Evolutionary conservation across 2,329 filamentous ascomycete species (phyloP).

Genomic region (Clarireedia homoeocarpa): DNA sequence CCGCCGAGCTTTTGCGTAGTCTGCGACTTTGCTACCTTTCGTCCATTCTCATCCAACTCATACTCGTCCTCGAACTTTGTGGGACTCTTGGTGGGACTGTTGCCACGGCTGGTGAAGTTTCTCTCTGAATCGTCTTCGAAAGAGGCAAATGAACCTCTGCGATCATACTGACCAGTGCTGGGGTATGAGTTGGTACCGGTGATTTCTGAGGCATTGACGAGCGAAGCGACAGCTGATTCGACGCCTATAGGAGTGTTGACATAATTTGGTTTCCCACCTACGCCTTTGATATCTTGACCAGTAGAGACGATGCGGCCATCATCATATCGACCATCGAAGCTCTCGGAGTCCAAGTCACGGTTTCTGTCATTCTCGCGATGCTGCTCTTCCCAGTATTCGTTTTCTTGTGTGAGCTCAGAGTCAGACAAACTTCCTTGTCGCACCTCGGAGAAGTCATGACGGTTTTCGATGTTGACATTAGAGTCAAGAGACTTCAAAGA

Average conservation of each 20-base stretch:
- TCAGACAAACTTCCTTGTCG: constrained; percentile 30
- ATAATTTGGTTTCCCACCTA: constrained; percentile 69
- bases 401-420: constrained; percentile 39
- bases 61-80: constrained; percentile 26
- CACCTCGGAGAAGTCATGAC: constrained; percentile 28
- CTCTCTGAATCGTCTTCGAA: constrained; percentile 30
- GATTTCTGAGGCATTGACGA: constrained; percentile 71
- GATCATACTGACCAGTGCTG: constrained; percentile 29
- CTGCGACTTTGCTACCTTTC: constrained; percentile 26
- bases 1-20: constrained; percentile 22
- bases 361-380: constrained; percentile 29
- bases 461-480: constrained; percentile 24
- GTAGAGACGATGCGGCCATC: constrained; percentile 47
- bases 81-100: constrained; percentile 37
- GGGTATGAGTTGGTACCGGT: constrained; percentile 48
- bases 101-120: constrained; percentile 29
- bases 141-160: constrained; percentile 27
- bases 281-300: constrained; percentile 61
- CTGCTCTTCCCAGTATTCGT: constrained; percentile 30
- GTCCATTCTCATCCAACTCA: constrained; percentile 28
- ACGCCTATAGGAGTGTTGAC: constrained; percentile 65
- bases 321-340: constrained; percentile 51
- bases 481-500: constrained; percentile 44
- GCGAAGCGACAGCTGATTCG: constrained; percentile 84
- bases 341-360: constrained; percentile 49